Conservation (phyloP, 331 rosid species). For the Erythrophleum ivorense region DNA sequence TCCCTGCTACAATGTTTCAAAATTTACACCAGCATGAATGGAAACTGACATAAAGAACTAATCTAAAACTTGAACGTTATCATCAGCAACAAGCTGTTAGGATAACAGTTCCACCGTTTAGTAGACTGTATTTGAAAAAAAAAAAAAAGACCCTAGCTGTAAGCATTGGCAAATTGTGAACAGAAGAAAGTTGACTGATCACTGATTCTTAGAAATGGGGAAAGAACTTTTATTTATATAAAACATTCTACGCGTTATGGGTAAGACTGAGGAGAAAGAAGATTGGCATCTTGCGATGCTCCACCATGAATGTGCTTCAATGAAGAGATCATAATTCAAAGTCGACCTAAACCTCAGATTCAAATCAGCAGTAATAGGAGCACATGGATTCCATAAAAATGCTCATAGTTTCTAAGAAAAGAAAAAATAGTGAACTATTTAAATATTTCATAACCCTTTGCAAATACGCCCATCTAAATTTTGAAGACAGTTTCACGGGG, state of each 20-base stretch:
- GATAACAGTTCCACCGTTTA: constrained; percentile 23
- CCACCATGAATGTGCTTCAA: neutral
- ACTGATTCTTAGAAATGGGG: neutral
- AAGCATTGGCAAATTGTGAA: constrained; percentile 22
- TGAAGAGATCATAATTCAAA: neutral
- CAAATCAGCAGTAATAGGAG: constrained; percentile 8
- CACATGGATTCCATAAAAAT: constrained; percentile 9
- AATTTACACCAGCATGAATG: constrained; percentile 24
- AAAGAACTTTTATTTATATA: neutral
- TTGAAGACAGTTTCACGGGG: neutral
- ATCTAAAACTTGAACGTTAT: constrained; percentile 19
- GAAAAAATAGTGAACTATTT: neutral
- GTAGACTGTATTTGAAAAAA: neutral
- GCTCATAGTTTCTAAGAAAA: neutral
- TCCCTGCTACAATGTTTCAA: constrained; percentile 51
- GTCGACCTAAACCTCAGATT: constrained; percentile 12
- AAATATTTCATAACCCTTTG: constrained; percentile 8
- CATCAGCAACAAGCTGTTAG: constrained; percentile 34
- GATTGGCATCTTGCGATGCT: neutral
- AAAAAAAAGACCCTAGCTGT: neutral
- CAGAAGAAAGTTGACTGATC: neutral
- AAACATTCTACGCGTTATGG: neutral
- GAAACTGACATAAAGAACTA: constrained; percentile 20
- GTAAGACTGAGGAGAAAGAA: neutral
- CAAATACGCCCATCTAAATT: constrained; percentile 21